A percentile compares a stretch with the other conserved stretches of the same genome.
Conservation (phyloP, 2,329 filamentous ascomycete genomes). For the Botrytis squamosa region DNA sequence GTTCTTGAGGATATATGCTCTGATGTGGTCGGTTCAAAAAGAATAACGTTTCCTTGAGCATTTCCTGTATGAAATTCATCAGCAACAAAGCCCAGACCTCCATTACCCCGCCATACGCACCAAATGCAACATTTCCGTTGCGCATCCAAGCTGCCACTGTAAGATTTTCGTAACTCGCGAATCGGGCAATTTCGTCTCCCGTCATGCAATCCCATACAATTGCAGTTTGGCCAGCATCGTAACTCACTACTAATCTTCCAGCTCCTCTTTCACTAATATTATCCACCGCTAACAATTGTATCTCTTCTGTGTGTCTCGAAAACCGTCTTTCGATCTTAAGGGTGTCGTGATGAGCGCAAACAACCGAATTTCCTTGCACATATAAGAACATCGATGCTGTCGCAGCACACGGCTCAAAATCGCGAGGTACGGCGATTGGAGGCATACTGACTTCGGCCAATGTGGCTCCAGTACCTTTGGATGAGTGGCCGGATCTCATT, state of each 20-base stretch:
- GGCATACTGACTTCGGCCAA: constrained; percentile 55
- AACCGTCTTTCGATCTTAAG: constrained; percentile 86
- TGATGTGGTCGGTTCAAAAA: constrained; percentile 90
- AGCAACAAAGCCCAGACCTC: constrained; percentile 23
- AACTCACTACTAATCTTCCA: constrained; percentile 86
- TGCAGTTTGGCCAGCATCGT: constrained; percentile 84
- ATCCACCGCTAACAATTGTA: constrained; percentile 82
- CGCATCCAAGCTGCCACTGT: constrained; percentile 91
- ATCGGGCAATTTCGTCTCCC: constrained; percentile 86
- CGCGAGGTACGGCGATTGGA: constrained; percentile 48
- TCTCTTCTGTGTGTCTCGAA: constrained; percentile 76
- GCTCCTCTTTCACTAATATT: constrained; percentile 85
- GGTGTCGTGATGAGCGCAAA: constrained; percentile 91
- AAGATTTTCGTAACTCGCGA: constrained; percentile 85
- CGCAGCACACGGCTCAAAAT: constrained; percentile 84
- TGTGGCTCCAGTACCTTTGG: constrained; percentile 44
- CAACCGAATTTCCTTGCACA: constrained; percentile 74
- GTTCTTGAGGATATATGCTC: constrained; percentile 91
- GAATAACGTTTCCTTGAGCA: constrained; percentile 84
- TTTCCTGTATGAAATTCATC: constrained; percentile 66
- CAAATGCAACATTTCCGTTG: constrained; percentile 95
- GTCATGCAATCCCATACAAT: constrained; percentile 97
- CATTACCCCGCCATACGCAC: constrained; percentile 51
- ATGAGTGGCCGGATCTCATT: constrained; percentile 56
- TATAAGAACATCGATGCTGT: constrained; percentile 91